Base-by-base conservation (phyloP, 1,139 yeast genomes). In the Suhomyces bribrorum region DNA sequence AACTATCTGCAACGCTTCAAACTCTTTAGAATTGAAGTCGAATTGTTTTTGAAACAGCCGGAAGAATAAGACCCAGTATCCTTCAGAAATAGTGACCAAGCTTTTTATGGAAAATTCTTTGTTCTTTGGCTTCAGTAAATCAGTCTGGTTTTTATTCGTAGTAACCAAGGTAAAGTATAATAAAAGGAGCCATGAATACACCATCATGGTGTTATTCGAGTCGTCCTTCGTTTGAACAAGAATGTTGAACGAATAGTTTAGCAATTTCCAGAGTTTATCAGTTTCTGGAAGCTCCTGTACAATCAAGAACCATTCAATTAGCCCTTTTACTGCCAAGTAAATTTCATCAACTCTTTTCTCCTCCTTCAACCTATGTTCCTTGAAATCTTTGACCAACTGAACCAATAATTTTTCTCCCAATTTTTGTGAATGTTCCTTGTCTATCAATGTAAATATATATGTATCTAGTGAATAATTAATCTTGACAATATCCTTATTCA, bases 291-390 rank as follows among this genome's bases (percentile, higher is more conserved):
- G 40, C 27, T 59, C 61, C 40, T 69, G 74, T 3, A 57, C 17
- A 8, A 63, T 58, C 23, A 71, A 49, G 22, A 47, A 41, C 76
- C 76, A 71, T 33, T 55, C 52, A 4, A 64, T 47, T 6, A 69
- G 33, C 0, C 53, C 54, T 23, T 53, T 49, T 2, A 67, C 29
- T 3, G 62, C 51, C 0, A 45, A 40, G 24, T 55, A 53, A 3
- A 61, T 29, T 14, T 53, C 59, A 1, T 43, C 38, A 18, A 7
- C 7, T 6, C 43, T 25, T 5, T 9, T n/a, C 5, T 26, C 15
- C 4, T 29, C 29, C 11, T 14, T 9, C 20, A 36, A 22, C 2
- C n/a, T n/a, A 5, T 29, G 34, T n/a, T 32, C 44, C 16, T 38
- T 41, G 15, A 43, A 26, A 8, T 31, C 37, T 26, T 36, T 44